Base-by-base conservation (phyloP, 352 stramenopile genomes). In the Pythium oligandrum region DNA sequence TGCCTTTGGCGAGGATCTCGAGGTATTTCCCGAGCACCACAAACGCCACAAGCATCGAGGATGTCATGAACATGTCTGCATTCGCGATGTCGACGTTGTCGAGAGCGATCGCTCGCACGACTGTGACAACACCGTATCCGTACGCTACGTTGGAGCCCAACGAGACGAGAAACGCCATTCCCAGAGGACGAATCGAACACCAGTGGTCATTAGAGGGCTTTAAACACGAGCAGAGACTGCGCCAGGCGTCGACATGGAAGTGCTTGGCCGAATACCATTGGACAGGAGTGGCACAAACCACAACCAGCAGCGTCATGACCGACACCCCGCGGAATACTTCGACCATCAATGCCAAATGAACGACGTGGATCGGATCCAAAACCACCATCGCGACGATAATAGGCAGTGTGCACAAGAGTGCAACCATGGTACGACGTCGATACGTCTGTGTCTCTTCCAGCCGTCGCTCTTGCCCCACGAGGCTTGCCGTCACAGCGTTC, bases 241-340 rank as follows among this genome's bases (percentile, higher is more conserved):
- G 66, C 47, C 73, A 88, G 6, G 86, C 73, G 40, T 78, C 75
- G 17, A 69, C 59, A 66, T 96, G 95, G 63, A 96, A 97, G 32
- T 68, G 68, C 17, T 55, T 61, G 8, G 82, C 91, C 35, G 70
- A 78, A 35, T 64, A 55, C 60, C 97, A 96, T 63, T 97, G 88
- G n/a, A 98, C 85, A 0, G 86, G 86, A 12, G 86, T 94, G 31
- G 86, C 67, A 32, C 96, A 55, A 59, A 78, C 66, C 10, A 55
- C 42, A 39, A 66, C 11, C 30, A 92, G 6, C 4, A 68, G 32
- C 17, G 61, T 32, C n/a, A 61, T 63, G 26, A 30, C 59, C 3
- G 50, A 40, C 4, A 59, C 40, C 7, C 61, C 61, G 6, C 12
- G 34, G 44, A 66, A 58, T 26, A 66, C 48, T 31, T 26, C 34